Evolutionary conservation across 2,329 filamentous ascomycete species (phyloP), one percentile per base, ranked within the genome.

Genomic region (Conoideocrella luteorostrata): DNA sequence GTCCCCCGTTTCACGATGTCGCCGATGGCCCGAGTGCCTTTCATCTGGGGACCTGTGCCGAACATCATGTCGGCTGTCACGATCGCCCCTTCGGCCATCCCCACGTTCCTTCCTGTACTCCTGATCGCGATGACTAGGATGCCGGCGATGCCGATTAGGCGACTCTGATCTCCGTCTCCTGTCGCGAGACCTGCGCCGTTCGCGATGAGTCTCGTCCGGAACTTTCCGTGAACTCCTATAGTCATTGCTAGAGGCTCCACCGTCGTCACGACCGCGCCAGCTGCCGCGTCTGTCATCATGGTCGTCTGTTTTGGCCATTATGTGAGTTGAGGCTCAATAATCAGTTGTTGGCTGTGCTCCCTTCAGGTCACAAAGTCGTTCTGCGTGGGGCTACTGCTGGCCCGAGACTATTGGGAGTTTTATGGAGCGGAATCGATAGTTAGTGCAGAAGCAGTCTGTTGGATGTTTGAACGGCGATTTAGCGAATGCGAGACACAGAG

Each of bases 31-130:
- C 34, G 52, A 51, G 28, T 53, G 49, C 43, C 45, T 50, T 15
- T 62, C 55, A 35, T 67, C 59, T 46, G 60, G 61, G 48, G 63
- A 65, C 36, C 57, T 55, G 47, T 54, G 56, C 30, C 58, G 54
- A 48, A 56, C 56, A 22, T 24, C 10, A 21, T 11, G n/a, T 22
- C 46, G 43, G 30, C 46, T 38, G n/a, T 56, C 50, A 20, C 50
- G 47, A 21, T 51, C 51, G 5, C 50, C 39, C 17, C 48, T 46
- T 10, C 41, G 20, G 11, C 43, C 38, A 7, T 46, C 10, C 22
- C 54, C 49, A 20, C 52, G 50, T n/a, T n/a, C n/a, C n/a, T n/a
- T n/a, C 32, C 63, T 58, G 40, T 54, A 54, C 43, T 29, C 24
- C 43, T 40, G 47, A 51, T 46, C 54, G 54, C 39, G 46, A 50